Evolutionary conservation across 2,329 filamentous ascomycete genomes (phyloP).

Genomic region (Kalmusia sp.): DNA sequence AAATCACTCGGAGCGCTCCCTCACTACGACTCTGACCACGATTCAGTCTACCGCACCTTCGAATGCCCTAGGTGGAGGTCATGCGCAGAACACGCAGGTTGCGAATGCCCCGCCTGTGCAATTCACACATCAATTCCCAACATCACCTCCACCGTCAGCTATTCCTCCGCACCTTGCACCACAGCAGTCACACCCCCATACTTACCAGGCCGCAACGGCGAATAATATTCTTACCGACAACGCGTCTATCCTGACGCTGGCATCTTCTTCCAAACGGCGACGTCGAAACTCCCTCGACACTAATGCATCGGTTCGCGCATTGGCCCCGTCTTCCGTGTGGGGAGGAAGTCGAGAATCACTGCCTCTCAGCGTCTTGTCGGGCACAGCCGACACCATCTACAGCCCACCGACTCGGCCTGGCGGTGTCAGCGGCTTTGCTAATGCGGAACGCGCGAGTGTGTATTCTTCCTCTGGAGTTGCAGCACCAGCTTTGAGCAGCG

Average conservation of each 20-base stretch:
- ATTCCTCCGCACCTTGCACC: constrained; percentile 74
- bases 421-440: constrained; percentile 61
- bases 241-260: constrained; percentile 83
- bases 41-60: constrained; percentile 77
- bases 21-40: constrained; percentile 84
- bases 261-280: constrained; percentile 80
- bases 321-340: constrained; percentile 84
- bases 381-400: constrained; percentile 65
- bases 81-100: constrained; percentile 43
- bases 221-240: constrained; percentile 85
- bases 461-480: constrained; percentile 75
- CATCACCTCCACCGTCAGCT: constrained; percentile 67
- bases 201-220: constrained; percentile 78
- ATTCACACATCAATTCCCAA: constrained; percentile 65
- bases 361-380: constrained; percentile 78
- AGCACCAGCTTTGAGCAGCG: constrained; percentile 70
- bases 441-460: constrained; percentile 75
- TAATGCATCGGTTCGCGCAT: constrained; percentile 81
- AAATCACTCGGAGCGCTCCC: constrained; percentile 78
- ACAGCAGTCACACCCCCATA: constrained; percentile 65
- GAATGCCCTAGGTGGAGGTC: constrained; percentile 49
- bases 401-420: constrained; percentile 56
- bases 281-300: constrained; percentile 83
- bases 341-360: constrained; percentile 82
- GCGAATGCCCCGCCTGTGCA: constrained; percentile 54